These are phyloP conservation scores for Calonectria honghensis DNA, from an alignment of 2,329 filamentous ascomycete genomes.

Conservation along the genomic window DNA sequence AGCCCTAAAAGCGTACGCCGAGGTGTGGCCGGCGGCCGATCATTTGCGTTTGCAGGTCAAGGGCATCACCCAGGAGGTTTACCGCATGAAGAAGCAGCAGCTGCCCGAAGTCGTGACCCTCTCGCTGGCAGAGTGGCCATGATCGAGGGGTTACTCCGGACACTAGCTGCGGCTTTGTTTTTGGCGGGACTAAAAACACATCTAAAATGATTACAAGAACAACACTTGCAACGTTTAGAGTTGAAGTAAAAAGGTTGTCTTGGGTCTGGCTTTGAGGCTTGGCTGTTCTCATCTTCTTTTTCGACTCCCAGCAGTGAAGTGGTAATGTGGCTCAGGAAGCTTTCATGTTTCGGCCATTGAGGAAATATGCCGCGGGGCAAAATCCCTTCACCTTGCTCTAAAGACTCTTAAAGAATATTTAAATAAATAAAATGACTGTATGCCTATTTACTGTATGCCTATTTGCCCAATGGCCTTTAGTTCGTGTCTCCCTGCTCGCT, in stretches of 20 bases:
- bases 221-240: too few relatives aligned
- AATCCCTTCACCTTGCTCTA: not conserved
- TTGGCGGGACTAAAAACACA: constrained; percentile 6
- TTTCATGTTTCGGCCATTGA: not conserved
- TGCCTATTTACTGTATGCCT: too few relatives aligned
- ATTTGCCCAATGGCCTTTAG: too few relatives aligned
- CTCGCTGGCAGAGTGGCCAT: not conserved
- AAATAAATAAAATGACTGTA: not conserved
- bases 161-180: not conserved
- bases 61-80: constrained; percentile 84
- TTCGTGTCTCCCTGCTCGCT: too few relatives aligned
- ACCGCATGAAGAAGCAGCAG: constrained; percentile 74
- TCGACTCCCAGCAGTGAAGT: not conserved
- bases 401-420: not conserved
- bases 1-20: constrained; percentile 80
- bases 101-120: not conserved
- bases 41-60: constrained; percentile 83
- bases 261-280: not conserved
- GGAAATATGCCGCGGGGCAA: not conserved
- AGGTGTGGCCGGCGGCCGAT: constrained; percentile 82
- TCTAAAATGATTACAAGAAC: not conserved
- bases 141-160: not conserved
- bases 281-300: not conserved
- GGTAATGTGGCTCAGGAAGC: not conserved
- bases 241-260: not conserved